These are phyloP conservation scores for Euphorbia lathyris DNA, from an alignment of 345 rosid genomes.

Conservation along the genomic window DNA sequence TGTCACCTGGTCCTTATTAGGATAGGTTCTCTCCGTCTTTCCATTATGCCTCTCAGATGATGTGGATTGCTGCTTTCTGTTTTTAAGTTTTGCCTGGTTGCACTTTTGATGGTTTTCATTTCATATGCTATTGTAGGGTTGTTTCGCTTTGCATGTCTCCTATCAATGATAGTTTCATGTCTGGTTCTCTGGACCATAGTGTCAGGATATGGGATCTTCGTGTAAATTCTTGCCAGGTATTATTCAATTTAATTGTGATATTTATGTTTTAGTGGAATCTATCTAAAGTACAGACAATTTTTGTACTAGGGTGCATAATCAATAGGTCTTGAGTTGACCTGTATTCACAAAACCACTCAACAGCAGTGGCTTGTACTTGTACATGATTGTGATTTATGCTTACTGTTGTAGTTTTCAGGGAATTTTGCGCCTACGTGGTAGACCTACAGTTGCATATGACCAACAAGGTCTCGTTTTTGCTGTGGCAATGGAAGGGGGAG, in stretches of 20 bases:
- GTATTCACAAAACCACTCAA: background rate
- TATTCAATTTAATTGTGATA: conserved; percentile 23
- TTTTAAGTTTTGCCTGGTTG: background rate
- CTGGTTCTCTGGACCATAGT: conserved; percentile 89
- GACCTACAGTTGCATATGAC: conserved; percentile 96
- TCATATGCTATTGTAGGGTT: conserved; percentile 49
- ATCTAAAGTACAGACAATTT: background rate
- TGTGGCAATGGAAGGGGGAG: conserved; percentile 99
- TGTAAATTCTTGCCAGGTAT: conserved; percentile 98
- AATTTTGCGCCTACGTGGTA: conserved; percentile 80
- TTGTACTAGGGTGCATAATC: background rate
- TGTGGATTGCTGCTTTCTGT: background rate
- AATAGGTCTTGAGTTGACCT: background rate
- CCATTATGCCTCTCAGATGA: background rate
- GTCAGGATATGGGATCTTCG: conserved; percentile 99
- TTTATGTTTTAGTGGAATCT: background rate
- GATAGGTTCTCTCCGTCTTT: background rate
- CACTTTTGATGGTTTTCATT: conserved; percentile 11
- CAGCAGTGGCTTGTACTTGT: background rate
- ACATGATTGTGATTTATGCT: conserved; percentile 50
- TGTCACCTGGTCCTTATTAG: background rate
- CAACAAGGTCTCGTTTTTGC: conserved; percentile 99
- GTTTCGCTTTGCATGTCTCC: conserved; percentile 99
- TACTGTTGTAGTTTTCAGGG: conserved; percentile 71
- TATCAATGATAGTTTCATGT: conserved; percentile 96